Percentiles rank a stretch among this genome's conserved stretches.
Conservation (phyloP, 352 stramenopile genomes). For the Pythium apleroticum region DNA sequence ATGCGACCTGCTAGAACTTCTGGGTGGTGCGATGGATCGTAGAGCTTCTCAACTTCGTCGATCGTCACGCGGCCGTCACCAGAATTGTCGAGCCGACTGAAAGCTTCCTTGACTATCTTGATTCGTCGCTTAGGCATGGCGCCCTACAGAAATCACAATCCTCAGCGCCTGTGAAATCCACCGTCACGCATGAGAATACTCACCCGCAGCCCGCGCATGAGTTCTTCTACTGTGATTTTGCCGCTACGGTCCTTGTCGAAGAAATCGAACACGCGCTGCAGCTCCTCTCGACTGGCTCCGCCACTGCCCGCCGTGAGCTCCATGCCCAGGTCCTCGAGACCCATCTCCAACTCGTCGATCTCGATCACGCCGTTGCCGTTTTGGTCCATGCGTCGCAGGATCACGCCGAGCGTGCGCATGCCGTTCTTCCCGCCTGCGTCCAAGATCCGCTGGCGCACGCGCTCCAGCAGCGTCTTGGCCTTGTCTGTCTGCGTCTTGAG, state of each 20-base stretch:
- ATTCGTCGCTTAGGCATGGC: conserved; percentile 78
- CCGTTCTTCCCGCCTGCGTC: conserved; percentile 70
- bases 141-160: conserved; percentile 33
- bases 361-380: conserved; percentile 78
- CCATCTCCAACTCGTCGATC: conserved; percentile 65
- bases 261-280: conserved; percentile 57
- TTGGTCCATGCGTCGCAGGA: conserved; percentile 77
- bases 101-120: conserved; percentile 85
- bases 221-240: conserved; percentile 86
- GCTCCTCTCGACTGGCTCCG: conserved; percentile 36
- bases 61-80: conserved; percentile 60
- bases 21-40: conserved; percentile 79
- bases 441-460: conserved; percentile 53
- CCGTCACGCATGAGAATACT: conserved; percentile 4
- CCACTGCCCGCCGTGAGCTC: not conserved
- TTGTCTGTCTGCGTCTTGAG: not conserved
- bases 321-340: conserved; percentile 50
- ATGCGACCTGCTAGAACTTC: conserved; percentile 72
- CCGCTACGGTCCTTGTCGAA: conserved; percentile 87
- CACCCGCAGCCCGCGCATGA: conserved; percentile 84
- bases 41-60: conserved; percentile 71
- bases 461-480: conserved; percentile 37
- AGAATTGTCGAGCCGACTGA: conserved; percentile 66
- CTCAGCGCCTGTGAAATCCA: no score
- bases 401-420: conserved; percentile 62